phyloP scores from a whole-genome alignment of 345 rosid genomes.

The Citrus hindsii region DNA sequence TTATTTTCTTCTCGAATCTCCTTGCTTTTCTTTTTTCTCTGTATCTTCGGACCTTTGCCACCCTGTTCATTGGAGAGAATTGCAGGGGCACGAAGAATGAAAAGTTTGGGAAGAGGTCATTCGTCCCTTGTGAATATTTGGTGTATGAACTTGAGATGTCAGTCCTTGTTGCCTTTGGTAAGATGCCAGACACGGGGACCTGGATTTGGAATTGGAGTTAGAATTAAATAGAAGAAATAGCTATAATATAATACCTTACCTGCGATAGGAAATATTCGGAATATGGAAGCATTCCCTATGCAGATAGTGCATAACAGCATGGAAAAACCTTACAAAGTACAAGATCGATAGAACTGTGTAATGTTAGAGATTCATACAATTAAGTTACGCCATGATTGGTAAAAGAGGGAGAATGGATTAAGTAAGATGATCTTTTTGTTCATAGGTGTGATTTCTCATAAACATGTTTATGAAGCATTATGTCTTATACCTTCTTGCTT shows the following conservation, averaged over 20 bases:
- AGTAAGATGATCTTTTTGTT: not conserved
- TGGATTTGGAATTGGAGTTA: constrained; percentile 3
- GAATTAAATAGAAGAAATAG: constrained; percentile 42
- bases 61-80: constrained; percentile 71
- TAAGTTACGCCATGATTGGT: not conserved
- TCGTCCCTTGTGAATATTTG: constrained; percentile 43
- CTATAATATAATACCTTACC: not conserved
- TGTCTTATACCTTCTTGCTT: not conserved
- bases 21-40: constrained; percentile 85
- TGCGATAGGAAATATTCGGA: not conserved
- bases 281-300: not conserved
- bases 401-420: not conserved
- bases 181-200: constrained; percentile 39
- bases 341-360: not conserved
- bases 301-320: not conserved
- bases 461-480: not conserved
- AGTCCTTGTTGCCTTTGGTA: constrained; percentile 54
- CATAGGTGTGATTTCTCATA: not conserved
- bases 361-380: not conserved
- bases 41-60: constrained; percentile 83
- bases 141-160: constrained; percentile 49
- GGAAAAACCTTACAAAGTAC: not conserved
- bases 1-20: constrained; percentile 86
- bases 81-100: constrained; percentile 49
- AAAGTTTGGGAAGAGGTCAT: constrained; percentile 44